Evolutionary conservation across 192 early-diverging fungal species (phyloP).

Genomic region (Haplosporangium gracile): DNA sequence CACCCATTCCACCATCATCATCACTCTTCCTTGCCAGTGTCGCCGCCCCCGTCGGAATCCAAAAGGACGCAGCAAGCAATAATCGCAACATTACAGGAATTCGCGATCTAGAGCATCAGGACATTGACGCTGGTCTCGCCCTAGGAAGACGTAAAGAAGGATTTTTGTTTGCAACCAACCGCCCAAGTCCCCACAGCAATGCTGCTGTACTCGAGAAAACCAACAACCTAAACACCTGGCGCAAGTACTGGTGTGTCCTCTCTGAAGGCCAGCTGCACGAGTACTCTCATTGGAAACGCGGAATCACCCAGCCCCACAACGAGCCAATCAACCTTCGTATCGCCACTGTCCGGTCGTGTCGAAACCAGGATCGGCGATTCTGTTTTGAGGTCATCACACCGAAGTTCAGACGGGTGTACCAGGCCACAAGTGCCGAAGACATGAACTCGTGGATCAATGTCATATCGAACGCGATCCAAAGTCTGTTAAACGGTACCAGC

Average conservation of each 20-base stretch:
- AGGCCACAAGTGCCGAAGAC: conserved; percentile 75
- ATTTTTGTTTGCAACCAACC: conserved; percentile 71
- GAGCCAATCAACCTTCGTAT: conserved; percentile 74
- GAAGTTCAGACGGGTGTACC: conserved; percentile 71
- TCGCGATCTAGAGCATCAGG: conserved; percentile 71
- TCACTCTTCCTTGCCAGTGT: not conserved
- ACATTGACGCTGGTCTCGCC: conserved; percentile 56
- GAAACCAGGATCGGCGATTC: conserved; percentile 74
- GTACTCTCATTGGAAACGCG: conserved; percentile 75
- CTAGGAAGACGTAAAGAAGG: conserved; percentile 66
- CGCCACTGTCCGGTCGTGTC: conserved; percentile 75
- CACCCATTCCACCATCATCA: not conserved
- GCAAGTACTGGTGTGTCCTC: conserved; percentile 73
- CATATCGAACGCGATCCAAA: conserved; percentile 77
- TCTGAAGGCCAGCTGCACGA: conserved; percentile 71
- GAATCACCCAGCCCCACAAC: conserved; percentile 61
- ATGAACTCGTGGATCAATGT: conserved; percentile 76
- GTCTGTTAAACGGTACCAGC: conserved; percentile 68
- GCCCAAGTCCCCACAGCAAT: conserved; percentile 49
- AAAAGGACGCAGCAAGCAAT: not conserved
- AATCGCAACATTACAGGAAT: conserved; percentile 65
- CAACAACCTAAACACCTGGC: conserved; percentile 38
- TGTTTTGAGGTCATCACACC: conserved; percentile 79
- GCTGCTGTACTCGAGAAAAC: conserved; percentile 37
- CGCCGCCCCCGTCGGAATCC: not conserved